Evolutionary conservation across 1,139 yeast species (phyloP), one percentile per base, ranked within the genome.

Genomic region (Suhomyces bribrorum): DNA sequence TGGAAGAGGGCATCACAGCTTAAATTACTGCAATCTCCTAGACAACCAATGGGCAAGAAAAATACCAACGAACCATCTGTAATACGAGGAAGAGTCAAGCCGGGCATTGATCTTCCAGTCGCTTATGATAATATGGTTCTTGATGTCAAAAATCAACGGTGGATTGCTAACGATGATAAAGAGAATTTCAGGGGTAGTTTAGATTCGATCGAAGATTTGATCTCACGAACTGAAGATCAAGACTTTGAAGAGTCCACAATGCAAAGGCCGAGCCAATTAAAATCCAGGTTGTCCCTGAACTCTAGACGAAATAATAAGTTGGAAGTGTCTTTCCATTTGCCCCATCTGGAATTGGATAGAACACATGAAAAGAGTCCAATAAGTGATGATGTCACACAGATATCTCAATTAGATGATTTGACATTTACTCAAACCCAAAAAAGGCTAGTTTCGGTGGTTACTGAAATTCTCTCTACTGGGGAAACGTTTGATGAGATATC

Each of bases 381-480:
- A 38, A 53, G 46, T 31, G 57, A 43, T 31, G 71, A 72, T 44
- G 64, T 72, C 0, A 74, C 79, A 0, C 62, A 62, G 31, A 49
- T 66, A 2, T 71, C 78, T 1, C 75, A 71, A 33, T 40, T 72
- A 7, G 67, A 63, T n/a, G 72, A 77, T 29, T 45, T 75, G 3
- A 70, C 81, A 1, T 79, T 77, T 49, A 66, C 81, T 1, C 73
- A 73, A 46, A 66, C 78, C 0, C 71, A 71, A 43, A 66, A 59
- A 40, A 57, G 56, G 12, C 52, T 79, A 31, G 77, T 77, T 5
- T 62, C 78, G 2, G 62, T 73, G 1, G 65, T 79, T n/a, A 76
- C 77, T 1, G 76, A 73, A 34, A 53, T 59, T 2, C 57, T 74
- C 30, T 64, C 76, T 0, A 48, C 48, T 8, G 48, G 43, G 5